Evolutionary conservation across 2,329 filamentous ascomycete genomes (phyloP).

Genomic region (Fusarium anguioides): DNA sequence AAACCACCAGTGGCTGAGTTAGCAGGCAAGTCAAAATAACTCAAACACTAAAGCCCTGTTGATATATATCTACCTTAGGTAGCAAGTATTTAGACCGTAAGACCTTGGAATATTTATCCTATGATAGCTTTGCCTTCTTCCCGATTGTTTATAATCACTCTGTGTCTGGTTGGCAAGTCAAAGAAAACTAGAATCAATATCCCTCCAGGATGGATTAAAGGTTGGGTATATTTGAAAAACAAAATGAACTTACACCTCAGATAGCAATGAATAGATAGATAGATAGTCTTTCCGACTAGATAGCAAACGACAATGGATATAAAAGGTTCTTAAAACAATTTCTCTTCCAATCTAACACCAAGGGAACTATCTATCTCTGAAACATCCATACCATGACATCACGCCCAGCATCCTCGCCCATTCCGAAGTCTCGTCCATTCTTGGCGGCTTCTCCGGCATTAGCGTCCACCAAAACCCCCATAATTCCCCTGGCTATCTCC

Average conservation of each 20-base stretch:
- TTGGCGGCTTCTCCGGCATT: conserved; percentile 24
- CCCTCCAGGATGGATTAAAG: not conserved
- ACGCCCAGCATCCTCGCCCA: not conserved
- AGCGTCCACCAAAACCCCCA: conserved; percentile 25
- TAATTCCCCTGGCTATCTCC: conserved; percentile 32
- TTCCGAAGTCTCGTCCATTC: conserved; percentile 5
- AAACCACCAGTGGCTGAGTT: too few species aligned
- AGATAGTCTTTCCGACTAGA: not conserved
- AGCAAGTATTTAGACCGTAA: too few species aligned
- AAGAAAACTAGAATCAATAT: too few species aligned
- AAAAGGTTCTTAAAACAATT: not conserved
- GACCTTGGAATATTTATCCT: too few species aligned
- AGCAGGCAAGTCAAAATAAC: too few species aligned
- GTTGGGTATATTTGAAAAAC: not conserved
- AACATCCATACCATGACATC: conserved; percentile 16
- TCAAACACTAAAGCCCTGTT: too few species aligned
- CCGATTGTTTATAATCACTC: too few species aligned
- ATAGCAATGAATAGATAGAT: not conserved
- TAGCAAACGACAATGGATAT: not conserved
- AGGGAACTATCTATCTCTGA: not conserved
- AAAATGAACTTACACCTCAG: not conserved
- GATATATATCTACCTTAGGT: too few species aligned
- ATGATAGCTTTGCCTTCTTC: too few species aligned
- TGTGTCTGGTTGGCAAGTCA: too few species aligned
- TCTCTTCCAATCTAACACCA: not conserved